phyloP scores from a whole-genome alignment of 768 basidiomycete species.

The Gloeopeniophorella convolvens region DNA sequence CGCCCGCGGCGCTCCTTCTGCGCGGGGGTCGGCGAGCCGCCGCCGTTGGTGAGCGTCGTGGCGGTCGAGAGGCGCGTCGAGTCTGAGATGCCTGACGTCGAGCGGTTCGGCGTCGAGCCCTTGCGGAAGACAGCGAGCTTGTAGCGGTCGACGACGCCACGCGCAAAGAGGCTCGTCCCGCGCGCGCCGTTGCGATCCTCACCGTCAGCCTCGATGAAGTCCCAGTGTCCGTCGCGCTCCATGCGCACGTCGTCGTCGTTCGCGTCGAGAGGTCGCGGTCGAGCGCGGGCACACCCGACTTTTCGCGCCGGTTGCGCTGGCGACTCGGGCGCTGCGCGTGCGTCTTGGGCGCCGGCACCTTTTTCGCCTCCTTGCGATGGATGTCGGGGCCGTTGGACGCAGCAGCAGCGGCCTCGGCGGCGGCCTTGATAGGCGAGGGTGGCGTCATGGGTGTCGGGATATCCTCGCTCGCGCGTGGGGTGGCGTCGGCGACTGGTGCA shows the following conservation, averaged over 20 bases:
- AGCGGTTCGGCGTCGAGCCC: slow-evolving; percentile 55
- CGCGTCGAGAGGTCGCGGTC: slow-evolving; percentile 60
- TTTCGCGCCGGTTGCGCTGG: slow-evolving; percentile 55
- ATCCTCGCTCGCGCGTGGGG: slow-evolving; percentile 18
- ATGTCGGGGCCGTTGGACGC: slow-evolving; percentile 14
- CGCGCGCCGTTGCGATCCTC: slow-evolving; percentile 79
- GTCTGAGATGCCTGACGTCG: slow-evolving; percentile 50
- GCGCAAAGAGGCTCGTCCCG: slow-evolving; percentile 77
- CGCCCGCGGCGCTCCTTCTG: slow-evolving; percentile 63
- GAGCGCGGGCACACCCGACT: slow-evolving; percentile 76
- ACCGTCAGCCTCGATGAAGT: slow-evolving; percentile 75
- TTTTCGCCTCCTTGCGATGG: slow-evolving; percentile 18
- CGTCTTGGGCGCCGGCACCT: slow-evolving; percentile 1
- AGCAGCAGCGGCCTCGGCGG: slow-evolving; percentile 9
- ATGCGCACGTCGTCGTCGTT: slow-evolving; percentile 37
- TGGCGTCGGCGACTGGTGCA: slow-evolving; percentile 9
- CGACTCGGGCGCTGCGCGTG: slow-evolving; percentile 22
- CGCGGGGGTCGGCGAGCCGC: slow-evolving; percentile 40
- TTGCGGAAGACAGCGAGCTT: slow-evolving; percentile 81
- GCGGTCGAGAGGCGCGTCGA: slow-evolving; percentile 24
- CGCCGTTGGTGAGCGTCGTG: slow-evolving; percentile 31
- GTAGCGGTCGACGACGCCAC: slow-evolving; percentile 89
- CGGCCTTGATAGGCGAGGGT: slow-evolving; percentile 9
- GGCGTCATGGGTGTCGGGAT: background rate
- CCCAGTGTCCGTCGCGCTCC: slow-evolving; percentile 69